Conservation (phyloP, 2,329 filamentous ascomycete genomes). For the Elsinoe fawcettii region DNA sequence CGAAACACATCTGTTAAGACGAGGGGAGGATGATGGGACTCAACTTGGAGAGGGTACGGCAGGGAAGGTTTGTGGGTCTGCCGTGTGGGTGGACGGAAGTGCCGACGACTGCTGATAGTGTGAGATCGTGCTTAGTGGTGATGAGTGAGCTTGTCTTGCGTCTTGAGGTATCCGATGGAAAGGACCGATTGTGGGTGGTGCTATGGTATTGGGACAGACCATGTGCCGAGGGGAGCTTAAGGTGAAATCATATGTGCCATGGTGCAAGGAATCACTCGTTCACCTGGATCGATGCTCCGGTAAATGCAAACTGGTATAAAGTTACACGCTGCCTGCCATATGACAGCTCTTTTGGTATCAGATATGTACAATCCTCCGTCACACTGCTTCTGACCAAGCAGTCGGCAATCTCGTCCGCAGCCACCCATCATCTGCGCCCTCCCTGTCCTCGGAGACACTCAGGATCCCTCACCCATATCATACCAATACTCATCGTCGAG, state of each 20-base stretch:
- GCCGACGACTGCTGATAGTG: not conserved
- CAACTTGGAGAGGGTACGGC: not conserved
- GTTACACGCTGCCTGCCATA: not conserved
- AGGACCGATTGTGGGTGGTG: too few relatives aligned
- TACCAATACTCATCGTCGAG: constrained; percentile 93
- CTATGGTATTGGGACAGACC: too few relatives aligned
- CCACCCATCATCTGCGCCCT: not conserved
- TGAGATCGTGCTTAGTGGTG: not conserved
- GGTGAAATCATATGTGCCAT: not conserved
- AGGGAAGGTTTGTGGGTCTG: not conserved
- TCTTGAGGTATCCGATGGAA: not conserved
- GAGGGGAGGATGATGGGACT: not conserved
- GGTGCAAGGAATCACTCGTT: not conserved
- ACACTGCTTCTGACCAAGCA: not conserved
- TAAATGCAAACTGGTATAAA: not conserved
- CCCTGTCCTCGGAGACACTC: constrained; percentile 12
- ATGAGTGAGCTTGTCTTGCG: not conserved
- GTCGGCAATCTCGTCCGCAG: not conserved
- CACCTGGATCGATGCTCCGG: not conserved
- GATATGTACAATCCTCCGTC: not conserved
- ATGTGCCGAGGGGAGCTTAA: too few relatives aligned
- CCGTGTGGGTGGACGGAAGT: not conserved
- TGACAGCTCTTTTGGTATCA: not conserved
- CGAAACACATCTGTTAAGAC: not conserved
- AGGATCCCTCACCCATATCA: constrained; percentile 43